Conservation (phyloP, 495 filamentous ascomycete genomes). For the Cenococcum geophilum region DNA sequence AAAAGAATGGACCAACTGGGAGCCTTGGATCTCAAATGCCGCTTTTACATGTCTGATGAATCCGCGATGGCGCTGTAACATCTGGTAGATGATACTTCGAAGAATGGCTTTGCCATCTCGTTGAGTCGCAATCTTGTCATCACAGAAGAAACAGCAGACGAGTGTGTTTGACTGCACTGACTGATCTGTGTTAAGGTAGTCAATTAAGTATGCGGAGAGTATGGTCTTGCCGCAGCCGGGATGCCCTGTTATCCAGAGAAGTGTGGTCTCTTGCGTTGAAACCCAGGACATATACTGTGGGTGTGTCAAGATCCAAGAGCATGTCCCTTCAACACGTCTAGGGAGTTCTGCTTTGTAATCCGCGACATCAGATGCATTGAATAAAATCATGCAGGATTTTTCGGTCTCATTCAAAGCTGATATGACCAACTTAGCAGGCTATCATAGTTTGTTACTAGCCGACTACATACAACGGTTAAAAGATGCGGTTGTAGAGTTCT, state of each 20-base stretch:
- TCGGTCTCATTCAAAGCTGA: constrained; percentile 17
- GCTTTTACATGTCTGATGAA: constrained; percentile 21
- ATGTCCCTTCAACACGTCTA: constrained; percentile 18
- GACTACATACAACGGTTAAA: constrained; percentile 16
- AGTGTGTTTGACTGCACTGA: not conserved
- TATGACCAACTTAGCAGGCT: not conserved
- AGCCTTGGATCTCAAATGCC: constrained; percentile 13
- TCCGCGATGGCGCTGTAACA: constrained; percentile 18
- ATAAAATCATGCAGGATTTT: constrained; percentile 16
- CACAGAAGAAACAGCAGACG: constrained; percentile 27
- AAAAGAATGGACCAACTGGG: constrained; percentile 12
- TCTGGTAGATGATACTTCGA: constrained; percentile 23
- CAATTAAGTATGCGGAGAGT: constrained; percentile 20
- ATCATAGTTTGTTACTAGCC: not conserved
- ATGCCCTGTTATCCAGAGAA: constrained; percentile 29
- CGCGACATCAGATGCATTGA: constrained; percentile 15
- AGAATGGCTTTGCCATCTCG: constrained; percentile 16
- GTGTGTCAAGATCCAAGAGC: constrained; percentile 21
- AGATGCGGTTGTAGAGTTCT: constrained; percentile 2
- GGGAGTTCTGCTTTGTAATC: constrained; percentile 16
- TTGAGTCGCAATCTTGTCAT: constrained; percentile 18
- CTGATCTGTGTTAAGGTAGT: constrained; percentile 5
- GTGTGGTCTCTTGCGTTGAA: constrained; percentile 8
- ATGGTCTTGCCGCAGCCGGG: constrained; percentile 28
- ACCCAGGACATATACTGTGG: constrained; percentile 20